These are phyloP conservation scores for Phragmites australis DNA, from an alignment of 176 grass and related monocot genomes.

Conservation along the genomic window DNA sequence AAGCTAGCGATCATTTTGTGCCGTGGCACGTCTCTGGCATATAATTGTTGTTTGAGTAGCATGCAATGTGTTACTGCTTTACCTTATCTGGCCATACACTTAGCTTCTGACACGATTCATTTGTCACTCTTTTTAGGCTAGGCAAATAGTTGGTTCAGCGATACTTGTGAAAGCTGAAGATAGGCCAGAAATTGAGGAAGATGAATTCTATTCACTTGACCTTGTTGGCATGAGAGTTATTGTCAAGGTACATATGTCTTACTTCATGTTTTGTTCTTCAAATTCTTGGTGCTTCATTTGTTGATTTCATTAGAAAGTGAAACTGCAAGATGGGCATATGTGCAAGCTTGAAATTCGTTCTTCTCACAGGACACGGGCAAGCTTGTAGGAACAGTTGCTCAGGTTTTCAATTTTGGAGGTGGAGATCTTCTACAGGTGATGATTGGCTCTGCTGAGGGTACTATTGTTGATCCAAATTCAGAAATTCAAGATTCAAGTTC, in stretches of 20 bases:
- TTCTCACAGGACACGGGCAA: constrained; percentile 68
- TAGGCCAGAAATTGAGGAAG: constrained; percentile 73
- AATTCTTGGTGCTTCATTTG: neutral
- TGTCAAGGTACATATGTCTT: constrained; percentile 62
- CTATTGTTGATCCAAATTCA: constrained; percentile 24
- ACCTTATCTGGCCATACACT: neutral
- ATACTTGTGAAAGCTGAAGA: constrained; percentile 65
- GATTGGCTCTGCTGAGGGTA: constrained; percentile 32
- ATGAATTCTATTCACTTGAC: constrained; percentile 77
- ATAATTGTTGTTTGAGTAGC: neutral
- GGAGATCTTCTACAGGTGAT: constrained; percentile 82
- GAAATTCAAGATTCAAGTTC: constrained; percentile 41
- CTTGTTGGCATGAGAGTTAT: constrained; percentile 85
- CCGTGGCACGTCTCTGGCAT: neutral
- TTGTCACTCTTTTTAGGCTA: constrained; percentile 52
- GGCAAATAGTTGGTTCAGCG: constrained; percentile 79
- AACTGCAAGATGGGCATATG: neutral
- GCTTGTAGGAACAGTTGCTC: constrained; percentile 67
- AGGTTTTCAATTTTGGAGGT: constrained; percentile 76
- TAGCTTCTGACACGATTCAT: constrained; percentile 5
- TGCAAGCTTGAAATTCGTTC: neutral
- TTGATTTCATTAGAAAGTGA: constrained; percentile 25
- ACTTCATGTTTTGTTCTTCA: constrained; percentile 5
- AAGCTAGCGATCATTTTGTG: neutral
- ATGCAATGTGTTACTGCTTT: neutral